phyloP scores from a whole-genome alignment of 2,329 filamentous ascomycete genomes.

The Emergomyces pasteurianus region DNA sequence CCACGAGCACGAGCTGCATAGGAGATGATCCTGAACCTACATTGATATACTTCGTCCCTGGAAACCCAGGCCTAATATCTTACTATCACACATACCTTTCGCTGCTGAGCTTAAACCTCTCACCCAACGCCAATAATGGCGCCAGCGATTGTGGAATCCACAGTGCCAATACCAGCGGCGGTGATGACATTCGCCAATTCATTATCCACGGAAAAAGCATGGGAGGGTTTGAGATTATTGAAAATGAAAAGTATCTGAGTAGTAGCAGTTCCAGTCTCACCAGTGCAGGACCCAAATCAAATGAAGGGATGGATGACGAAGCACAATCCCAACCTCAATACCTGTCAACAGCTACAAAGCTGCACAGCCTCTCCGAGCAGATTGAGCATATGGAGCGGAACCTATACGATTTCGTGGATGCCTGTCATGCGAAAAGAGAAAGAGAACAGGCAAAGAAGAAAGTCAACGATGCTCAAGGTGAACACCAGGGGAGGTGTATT shows the following conservation, averaged over 20 bases:
- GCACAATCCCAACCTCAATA: neutral
- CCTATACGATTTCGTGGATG: slow-evolving; percentile 28
- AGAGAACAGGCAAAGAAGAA: neutral
- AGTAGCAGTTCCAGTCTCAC: neutral
- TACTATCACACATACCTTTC: slow-evolving; percentile 38
- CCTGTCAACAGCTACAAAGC: neutral
- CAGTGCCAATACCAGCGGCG: neutral
- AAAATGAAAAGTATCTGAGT: neutral
- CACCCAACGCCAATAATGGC: neutral
- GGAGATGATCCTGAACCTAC: slow-evolving; percentile 17
- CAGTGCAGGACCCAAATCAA: neutral
- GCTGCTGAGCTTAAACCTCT: slow-evolving; percentile 19
- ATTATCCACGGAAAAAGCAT: slow-evolving; percentile 25
- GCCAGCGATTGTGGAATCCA: neutral
- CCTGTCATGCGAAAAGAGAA: slow-evolving; percentile 4
- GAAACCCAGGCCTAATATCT: slow-evolving; percentile 39
- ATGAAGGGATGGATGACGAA: neutral
- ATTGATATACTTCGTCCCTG: slow-evolving; percentile 37
- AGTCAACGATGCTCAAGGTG: neutral
- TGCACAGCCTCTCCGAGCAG: slow-evolving; percentile 37
- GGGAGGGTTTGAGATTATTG: slow-evolving; percentile 22
- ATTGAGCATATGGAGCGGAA: slow-evolving; percentile 37
- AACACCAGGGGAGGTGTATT: slow-evolving; percentile 6
- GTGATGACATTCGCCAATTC: neutral
- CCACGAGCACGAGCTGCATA: slow-evolving; percentile 2